phyloP scores from a whole-genome alignment of 2,329 filamentous ascomycete species.

The Cladophialophora yegresii region DNA sequence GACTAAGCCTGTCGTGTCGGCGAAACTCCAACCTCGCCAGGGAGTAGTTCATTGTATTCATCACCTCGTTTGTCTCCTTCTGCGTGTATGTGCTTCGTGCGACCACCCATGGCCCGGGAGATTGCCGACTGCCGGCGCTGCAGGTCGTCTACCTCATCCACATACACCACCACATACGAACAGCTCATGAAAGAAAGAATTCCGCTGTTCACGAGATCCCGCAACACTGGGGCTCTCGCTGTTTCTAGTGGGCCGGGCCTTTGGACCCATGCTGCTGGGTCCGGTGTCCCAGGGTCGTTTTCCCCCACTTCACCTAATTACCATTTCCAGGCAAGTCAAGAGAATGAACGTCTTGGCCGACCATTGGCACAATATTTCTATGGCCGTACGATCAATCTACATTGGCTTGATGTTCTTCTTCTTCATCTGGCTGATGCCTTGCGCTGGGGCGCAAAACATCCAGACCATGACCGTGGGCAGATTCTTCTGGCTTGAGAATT shows the following conservation, averaged over 20 bases:
- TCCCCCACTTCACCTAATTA: not conserved
- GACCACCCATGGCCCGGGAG: not conserved
- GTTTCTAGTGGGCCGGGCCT: conserved; percentile 55
- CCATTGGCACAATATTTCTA: conserved; percentile 61
- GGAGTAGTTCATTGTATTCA: conserved; percentile 76
- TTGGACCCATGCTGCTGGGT: conserved; percentile 60
- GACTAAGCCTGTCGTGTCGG: conserved; percentile 75
- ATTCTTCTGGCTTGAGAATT: conserved; percentile 67
- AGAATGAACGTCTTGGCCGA: not conserved
- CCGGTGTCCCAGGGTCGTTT: conserved; percentile 38
- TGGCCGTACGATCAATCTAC: conserved; percentile 80
- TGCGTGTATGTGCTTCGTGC: conserved; percentile 60
- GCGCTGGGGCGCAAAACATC: conserved; percentile 79
- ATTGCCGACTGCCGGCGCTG: not conserved
- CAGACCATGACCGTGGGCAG: conserved; percentile 75
- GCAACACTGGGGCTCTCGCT: conserved; percentile 52
- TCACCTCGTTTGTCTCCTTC: conserved; percentile 71
- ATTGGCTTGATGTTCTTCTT: conserved; percentile 72
- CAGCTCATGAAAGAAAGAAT: conserved; percentile 65
- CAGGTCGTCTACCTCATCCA: conserved; percentile 72
- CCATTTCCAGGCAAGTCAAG: not conserved
- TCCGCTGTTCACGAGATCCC: conserved; percentile 50
- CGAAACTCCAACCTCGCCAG: conserved; percentile 63
- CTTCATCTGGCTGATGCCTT: conserved; percentile 76
- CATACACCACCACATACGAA: conserved; percentile 79